Evolutionary conservation across 139 green algal species (phyloP), one percentile per base, ranked within the genome.

Genomic region (Spirogloea muscicola): DNA sequence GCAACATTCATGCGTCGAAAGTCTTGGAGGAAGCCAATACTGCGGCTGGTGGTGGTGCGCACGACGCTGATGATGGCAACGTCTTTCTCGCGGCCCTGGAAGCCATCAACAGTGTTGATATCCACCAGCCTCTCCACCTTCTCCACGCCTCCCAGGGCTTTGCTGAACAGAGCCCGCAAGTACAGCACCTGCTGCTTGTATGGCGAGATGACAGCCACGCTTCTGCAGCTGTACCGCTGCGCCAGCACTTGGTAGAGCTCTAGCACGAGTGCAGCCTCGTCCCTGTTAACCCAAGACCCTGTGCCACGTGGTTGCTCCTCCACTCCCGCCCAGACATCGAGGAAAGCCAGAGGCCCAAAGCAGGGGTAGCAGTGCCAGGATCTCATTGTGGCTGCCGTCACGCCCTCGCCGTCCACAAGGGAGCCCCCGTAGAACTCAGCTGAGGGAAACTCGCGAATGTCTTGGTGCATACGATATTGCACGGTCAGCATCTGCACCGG

Each of bases 101-200:
- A 96, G 31, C 91, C 91, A 71, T 97, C 92, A 33, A 97, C 93
- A 61, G 91, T 94, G 81, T 95, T 94, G 80, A 97, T 88, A 81
- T 97, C 91, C 16, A 97, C 85, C 57, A 94, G 72, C 34, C 85
- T 46, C 3, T 79, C 72, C 0, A 86, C 81, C 0, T 33, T 69
- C 51, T 89, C 85, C 57, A 88, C 80, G 9, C 87, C 88, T 52
- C 93, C 69, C 25, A 75, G 72, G 58, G 79, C 51, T 58, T 72
- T 58, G 5, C 4, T 42, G 44, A 93, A 88, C 27, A 76, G 79
- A 4, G 49, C 29, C 0, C 82, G 74, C 52, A 92, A 68, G 75
- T 94, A 85, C 38, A 89, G 90, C 10, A 92, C 90, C 85, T 96
- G 91, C 1, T 88, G 87, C 84, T 93, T 92, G 87, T 97, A 97